Conservation (phyloP, 768 basidiomycete genomes). For the Tylopilus sp. region DNA sequence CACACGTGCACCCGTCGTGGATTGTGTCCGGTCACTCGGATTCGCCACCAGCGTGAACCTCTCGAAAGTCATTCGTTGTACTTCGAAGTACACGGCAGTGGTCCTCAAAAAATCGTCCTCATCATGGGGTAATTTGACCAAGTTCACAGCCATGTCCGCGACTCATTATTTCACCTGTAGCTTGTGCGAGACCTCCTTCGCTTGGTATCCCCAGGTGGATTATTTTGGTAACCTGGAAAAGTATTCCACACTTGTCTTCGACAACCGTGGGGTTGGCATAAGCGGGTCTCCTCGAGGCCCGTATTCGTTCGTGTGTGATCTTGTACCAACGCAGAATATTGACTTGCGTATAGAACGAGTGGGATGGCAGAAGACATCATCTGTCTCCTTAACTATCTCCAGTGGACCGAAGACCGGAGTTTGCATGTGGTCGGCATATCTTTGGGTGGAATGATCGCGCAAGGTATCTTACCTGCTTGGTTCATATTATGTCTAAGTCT, state of each 20-base stretch:
- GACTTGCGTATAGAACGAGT: conserved; percentile 46
- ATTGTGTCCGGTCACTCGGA: conserved; percentile 66
- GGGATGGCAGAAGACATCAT: conserved; percentile 78
- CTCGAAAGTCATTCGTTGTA: conserved; percentile 73
- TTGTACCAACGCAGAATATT: neutral
- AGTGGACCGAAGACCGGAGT: conserved; percentile 61
- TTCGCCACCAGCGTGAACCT: conserved; percentile 44
- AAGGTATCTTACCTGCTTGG: conserved; percentile 41
- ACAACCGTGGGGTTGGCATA: conserved; percentile 82
- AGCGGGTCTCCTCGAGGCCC: conserved; percentile 69
- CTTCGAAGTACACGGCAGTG: conserved; percentile 72
- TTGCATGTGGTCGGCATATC: conserved; percentile 74
- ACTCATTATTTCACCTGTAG: conserved; percentile 32
- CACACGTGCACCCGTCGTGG: conserved; percentile 64
- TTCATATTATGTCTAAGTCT: neutral
- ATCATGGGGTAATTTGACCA: conserved; percentile 62
- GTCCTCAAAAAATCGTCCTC: conserved; percentile 62
- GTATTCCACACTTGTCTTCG: conserved; percentile 70
- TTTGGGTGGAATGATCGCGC: conserved; percentile 82
- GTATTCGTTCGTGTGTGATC: conserved; percentile 54
- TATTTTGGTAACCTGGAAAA: conserved; percentile 54
- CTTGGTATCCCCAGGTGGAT: conserved; percentile 62
- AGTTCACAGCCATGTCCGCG: neutral
- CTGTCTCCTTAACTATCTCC: conserved; percentile 63
- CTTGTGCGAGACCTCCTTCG: conserved; percentile 59